Conservation (phyloP, 192 early-diverging fungal genomes). For the Powellomyces hirtus region DNA sequence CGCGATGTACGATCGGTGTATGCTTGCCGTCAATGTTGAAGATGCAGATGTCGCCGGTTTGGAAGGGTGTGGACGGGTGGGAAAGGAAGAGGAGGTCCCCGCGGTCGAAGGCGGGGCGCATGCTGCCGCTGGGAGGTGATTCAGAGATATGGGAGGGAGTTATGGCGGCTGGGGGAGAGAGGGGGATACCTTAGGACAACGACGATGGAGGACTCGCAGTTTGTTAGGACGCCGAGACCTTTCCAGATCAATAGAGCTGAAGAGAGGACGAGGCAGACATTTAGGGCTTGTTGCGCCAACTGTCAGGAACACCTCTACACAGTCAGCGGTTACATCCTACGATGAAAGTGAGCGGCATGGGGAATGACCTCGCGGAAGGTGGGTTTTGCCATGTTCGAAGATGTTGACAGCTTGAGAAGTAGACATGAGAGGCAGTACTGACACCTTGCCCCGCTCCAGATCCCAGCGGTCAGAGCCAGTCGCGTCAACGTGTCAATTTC, state of each 20-base stretch:
- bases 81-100: slow-evolving; percentile 88
- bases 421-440: no score
- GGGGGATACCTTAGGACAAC: slow-evolving; percentile 65
- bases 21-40: not conserved
- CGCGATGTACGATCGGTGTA: not conserved
- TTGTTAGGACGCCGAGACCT: slow-evolving; percentile 72
- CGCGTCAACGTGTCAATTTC: no score
- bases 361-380: no score
- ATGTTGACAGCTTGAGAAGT: no score
- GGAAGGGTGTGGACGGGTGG: slow-evolving; percentile 70
- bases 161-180: not conserved
- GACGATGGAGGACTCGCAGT: slow-evolving; percentile 92
- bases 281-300: slow-evolving; percentile 65
- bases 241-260: slow-evolving; percentile 97
- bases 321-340: no score
- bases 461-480: no score
- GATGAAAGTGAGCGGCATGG: no score
- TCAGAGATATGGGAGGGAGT: not conserved
- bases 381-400: no score
- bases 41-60: slow-evolving; percentile 89
- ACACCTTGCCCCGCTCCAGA: no score
- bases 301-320: no score
- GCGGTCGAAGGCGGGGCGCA: slow-evolving; percentile 93
- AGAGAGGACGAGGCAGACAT: slow-evolving; percentile 80
- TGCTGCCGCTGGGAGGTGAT: slow-evolving; percentile 67